Conservation (phyloP, 1,284 basidiomycete genomes). For the Erythrobasidium hasegawianum region DNA sequence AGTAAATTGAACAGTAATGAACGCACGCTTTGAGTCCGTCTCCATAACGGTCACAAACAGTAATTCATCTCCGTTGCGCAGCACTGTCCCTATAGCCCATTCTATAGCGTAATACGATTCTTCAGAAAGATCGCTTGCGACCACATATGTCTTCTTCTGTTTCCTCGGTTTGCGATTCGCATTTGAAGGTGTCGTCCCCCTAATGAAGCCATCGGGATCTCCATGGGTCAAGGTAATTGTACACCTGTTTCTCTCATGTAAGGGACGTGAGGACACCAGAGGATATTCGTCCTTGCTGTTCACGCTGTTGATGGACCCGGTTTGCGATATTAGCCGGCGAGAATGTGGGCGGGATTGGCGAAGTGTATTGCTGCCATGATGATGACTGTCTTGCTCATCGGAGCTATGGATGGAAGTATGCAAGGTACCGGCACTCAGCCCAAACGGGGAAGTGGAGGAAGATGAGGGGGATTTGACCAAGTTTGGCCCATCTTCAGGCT, state of each 20-base stretch:
- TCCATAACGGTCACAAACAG: constrained; percentile 85
- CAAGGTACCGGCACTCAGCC: background rate
- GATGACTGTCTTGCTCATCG: background rate
- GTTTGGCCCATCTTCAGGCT: constrained; percentile 74
- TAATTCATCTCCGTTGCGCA: constrained; percentile 84
- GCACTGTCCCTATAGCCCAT: constrained; percentile 87
- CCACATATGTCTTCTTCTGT: constrained; percentile 69
- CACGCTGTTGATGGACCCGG: background rate
- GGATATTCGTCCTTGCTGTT: constrained; percentile 13
- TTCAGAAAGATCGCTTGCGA: constrained; percentile 89
- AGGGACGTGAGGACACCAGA: constrained; percentile 56
- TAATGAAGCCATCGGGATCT: constrained; percentile 42
- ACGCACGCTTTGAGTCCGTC: constrained; percentile 79
- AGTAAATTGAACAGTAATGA: constrained; percentile 7
- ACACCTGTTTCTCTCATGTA: constrained; percentile 86
- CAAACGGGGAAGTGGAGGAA: background rate
- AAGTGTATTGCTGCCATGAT: background rate
- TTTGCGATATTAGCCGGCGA: background rate
- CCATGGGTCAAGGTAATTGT: constrained; percentile 86
- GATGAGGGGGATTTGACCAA: constrained; percentile 57
- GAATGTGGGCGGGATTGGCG: constrained; percentile 4
- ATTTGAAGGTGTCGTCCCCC: constrained; percentile 3
- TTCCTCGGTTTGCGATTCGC: constrained; percentile 53
- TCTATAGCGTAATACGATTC: constrained; percentile 87
- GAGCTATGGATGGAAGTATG: too few species aligned